Evolutionary conservation across 768 basidiomycete genomes (phyloP).

Genomic region (Trametes sanguinea): DNA sequence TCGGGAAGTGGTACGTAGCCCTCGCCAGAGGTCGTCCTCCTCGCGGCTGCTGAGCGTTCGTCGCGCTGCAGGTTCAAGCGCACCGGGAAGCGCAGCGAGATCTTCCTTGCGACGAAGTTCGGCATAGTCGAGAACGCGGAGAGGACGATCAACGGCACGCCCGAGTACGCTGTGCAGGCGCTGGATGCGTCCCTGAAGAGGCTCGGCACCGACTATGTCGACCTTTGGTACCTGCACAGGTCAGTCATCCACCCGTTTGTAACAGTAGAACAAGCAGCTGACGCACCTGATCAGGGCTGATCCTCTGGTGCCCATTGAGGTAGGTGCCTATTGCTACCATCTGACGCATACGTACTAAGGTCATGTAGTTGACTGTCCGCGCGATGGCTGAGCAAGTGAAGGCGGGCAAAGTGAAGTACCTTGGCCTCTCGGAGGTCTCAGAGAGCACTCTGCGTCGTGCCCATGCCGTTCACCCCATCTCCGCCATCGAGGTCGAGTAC

Average conservation of each 20-base stretch:
- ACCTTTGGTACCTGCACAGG: conserved; percentile 38
- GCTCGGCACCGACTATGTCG: conserved; percentile 35
- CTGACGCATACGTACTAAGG: neutral
- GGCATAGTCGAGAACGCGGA: conserved; percentile 24
- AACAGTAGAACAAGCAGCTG: neutral
- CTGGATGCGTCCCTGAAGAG: conserved; percentile 30
- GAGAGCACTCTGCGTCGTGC: conserved; percentile 40
- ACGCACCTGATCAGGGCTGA: neutral
- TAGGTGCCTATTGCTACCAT: neutral
- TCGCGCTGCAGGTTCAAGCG: conserved; percentile 47
- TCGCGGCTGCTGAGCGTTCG: neutral
- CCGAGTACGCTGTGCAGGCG: conserved; percentile 31
- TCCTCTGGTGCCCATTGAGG: conserved; percentile 13
- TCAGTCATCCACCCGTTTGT: neutral
- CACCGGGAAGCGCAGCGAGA: conserved; percentile 54
- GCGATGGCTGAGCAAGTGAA: conserved; percentile 34
- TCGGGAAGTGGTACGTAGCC: conserved; percentile 43
- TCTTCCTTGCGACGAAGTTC: conserved; percentile 47
- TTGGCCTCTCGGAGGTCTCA: conserved; percentile 40
- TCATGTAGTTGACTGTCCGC: conserved; percentile 25
- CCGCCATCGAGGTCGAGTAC: conserved; percentile 42
- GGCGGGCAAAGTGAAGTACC: conserved; percentile 39
- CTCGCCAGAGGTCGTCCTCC: neutral
- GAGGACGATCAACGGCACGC: conserved; percentile 27
- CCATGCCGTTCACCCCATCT: conserved; percentile 38